phyloP scores from a whole-genome alignment of 148 eudicot species.

The Rheum nobile region DNA sequence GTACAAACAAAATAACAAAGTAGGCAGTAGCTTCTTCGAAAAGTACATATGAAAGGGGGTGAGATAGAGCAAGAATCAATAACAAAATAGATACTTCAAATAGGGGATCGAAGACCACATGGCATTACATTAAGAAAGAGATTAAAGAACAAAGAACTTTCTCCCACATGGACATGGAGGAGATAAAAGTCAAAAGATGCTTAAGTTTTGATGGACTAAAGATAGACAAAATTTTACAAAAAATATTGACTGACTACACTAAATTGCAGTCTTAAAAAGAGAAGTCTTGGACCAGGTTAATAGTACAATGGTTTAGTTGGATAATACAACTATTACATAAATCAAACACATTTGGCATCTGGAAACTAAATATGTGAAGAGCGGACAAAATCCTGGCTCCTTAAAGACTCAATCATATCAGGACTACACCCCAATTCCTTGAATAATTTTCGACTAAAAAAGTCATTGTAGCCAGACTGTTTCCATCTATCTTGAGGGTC shows the following conservation, averaged over 20 bases:
- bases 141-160: no score
- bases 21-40: not conserved
- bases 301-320: not conserved
- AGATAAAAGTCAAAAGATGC: no score
- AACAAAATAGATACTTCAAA: no score
- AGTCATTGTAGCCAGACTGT: constrained; percentile 31
- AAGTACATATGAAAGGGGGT: not conserved
- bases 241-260: not conserved
- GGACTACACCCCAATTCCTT: constrained; percentile 58
- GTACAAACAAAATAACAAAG: not conserved
- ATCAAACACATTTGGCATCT: not conserved
- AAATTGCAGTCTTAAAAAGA: not conserved
- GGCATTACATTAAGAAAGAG: no score
- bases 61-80: no score
- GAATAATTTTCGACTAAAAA: constrained; percentile 70
- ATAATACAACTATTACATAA: not conserved
- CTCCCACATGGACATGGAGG: no score
- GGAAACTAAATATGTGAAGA: constrained; percentile 68
- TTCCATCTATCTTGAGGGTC: constrained; percentile 25
- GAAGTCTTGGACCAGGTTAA: not conserved
- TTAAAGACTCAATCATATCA: constrained; percentile 48
- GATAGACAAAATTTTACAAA: no score
- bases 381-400: constrained; percentile 39
- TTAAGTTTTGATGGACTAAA: not conserved
- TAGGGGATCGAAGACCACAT: no score